Evolutionary conservation across 805 yeast species (phyloP).

Genomic region (Hanseniaspora meyeri): DNA sequence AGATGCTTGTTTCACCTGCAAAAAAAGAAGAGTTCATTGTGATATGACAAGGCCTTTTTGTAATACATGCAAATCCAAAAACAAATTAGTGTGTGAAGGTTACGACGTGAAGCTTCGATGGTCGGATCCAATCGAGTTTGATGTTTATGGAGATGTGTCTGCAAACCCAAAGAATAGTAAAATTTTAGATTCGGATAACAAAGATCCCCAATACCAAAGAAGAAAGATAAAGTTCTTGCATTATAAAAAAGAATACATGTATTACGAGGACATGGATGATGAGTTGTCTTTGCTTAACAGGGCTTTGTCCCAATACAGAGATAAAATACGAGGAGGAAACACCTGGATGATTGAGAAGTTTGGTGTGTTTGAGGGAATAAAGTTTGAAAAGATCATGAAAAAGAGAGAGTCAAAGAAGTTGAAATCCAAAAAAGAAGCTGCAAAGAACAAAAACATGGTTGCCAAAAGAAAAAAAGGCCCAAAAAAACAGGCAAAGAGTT

Average conservation of each 20-base stretch:
- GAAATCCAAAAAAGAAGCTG: not conserved
- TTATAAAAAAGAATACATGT: slow-evolving; percentile 53
- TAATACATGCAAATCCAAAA: slow-evolving; percentile 46
- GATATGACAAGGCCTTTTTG: slow-evolving; percentile 63
- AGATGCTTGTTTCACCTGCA: slow-evolving; percentile 73
- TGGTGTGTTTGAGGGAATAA: slow-evolving; percentile 56
- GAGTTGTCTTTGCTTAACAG: slow-evolving; percentile 40
- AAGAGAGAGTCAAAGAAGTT: slow-evolving; percentile 17
- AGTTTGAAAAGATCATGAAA: slow-evolving; percentile 20
- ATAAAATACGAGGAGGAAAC: slow-evolving; percentile 30
- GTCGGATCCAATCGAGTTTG: slow-evolving; percentile 45
- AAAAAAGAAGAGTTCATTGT: slow-evolving; percentile 69
- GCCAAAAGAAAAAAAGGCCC: not conserved
- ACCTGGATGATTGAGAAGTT: slow-evolving; percentile 63
- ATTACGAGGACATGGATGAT: slow-evolving; percentile 74
- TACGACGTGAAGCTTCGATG: slow-evolving; percentile 72
- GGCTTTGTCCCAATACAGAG: slow-evolving; percentile 37
- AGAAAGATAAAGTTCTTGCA: slow-evolving; percentile 61
- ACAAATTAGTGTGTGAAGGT: slow-evolving; percentile 64
- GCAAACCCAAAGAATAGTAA: slow-evolving; percentile 16
- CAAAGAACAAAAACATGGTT: not conserved
- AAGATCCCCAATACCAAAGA: slow-evolving; percentile 51
- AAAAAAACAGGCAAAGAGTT: slow-evolving; percentile 1
- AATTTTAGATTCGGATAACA: slow-evolving; percentile 16
- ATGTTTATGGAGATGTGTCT: slow-evolving; percentile 33